Evolutionary conservation across 441 rosid species (phyloP).

Genomic region (Aleurites moluccanus): DNA sequence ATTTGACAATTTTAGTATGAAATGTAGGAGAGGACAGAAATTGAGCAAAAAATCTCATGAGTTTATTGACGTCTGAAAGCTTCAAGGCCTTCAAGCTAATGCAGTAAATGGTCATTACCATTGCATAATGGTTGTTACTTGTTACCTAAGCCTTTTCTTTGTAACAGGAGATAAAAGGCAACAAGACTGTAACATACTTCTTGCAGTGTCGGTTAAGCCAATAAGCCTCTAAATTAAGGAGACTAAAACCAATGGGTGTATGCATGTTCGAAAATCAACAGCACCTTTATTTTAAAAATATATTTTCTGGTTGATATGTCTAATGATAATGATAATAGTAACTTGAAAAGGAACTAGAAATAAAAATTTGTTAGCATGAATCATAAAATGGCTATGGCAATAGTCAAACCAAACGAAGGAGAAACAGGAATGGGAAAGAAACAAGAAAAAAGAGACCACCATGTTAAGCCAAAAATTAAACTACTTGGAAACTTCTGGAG

Average conservation of each 20-base stretch:
- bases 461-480: background rate
- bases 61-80: background rate
- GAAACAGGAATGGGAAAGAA: background rate
- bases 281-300: background rate
- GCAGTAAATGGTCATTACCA: background rate
- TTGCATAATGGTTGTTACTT: background rate
- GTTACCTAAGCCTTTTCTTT: background rate
- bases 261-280: background rate
- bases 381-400: background rate
- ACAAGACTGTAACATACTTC: background rate
- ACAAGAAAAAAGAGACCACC: background rate
- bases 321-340: background rate
- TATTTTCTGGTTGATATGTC: background rate
- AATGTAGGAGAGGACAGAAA: background rate
- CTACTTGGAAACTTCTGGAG: background rate
- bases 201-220: background rate
- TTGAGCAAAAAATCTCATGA: background rate
- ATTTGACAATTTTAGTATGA: background rate
- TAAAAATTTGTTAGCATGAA: background rate
- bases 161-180: background rate
- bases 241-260: background rate
- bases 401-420: background rate
- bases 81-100: background rate
- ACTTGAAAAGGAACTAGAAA: background rate
- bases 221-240: no score